These are phyloP conservation scores for Apiospora saccharicola DNA, from an alignment of 2,329 filamentous ascomycete genomes.

Conservation along the genomic window DNA sequence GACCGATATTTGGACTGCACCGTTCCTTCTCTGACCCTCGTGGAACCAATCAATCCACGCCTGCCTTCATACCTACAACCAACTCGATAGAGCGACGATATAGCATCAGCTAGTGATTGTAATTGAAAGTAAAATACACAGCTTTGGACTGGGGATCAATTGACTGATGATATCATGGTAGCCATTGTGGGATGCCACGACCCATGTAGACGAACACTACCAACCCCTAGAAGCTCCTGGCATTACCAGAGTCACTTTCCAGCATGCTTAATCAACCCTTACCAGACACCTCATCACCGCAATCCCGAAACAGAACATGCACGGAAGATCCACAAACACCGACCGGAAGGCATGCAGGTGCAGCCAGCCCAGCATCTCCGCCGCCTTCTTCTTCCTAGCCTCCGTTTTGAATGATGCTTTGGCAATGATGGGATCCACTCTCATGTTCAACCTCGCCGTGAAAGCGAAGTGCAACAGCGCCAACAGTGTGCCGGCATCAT, in stretches of 20 bases:
- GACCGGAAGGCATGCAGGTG: not conserved
- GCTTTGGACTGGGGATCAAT: not conserved
- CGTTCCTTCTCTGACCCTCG: not conserved
- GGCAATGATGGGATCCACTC: not conserved
- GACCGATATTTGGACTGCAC: not conserved
- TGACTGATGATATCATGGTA: not conserved
- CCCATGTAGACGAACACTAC: not conserved
- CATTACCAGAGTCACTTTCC: not conserved
- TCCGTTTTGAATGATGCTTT: not conserved
- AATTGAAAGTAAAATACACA: no score
- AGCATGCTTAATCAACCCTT: not conserved
- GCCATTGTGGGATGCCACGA: not conserved
- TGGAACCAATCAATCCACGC: not conserved
- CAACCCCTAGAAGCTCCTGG: not conserved
- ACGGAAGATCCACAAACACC: constrained; percentile 1
- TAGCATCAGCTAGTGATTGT: no score
- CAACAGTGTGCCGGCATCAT: not conserved
- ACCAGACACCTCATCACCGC: not conserved
- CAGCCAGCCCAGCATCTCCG: not conserved
- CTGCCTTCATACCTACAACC: not conserved
- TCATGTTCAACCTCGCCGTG: not conserved
- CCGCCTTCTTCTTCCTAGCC: not conserved
- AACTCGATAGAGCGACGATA: not conserved
- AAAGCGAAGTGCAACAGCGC: not conserved
- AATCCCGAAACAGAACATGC: not conserved